Conservation (phyloP, 2,329 filamentous ascomycete species). For the Lachnellula suecica region DNA sequence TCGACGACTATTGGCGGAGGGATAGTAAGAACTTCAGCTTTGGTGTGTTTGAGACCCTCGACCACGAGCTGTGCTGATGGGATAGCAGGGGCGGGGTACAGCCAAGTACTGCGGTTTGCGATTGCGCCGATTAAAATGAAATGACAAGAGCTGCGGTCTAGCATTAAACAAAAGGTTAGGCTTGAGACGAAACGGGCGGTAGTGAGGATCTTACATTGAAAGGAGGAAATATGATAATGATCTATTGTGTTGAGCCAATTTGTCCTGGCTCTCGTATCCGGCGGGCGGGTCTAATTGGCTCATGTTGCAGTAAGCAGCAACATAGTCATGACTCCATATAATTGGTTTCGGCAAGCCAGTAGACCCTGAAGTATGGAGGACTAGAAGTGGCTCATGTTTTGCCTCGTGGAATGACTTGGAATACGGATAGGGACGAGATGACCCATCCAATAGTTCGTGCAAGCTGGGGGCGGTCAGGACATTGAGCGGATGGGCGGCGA, state of each 20-base stretch:
- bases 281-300: neutral
- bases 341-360: constrained; percentile 43
- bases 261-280: neutral
- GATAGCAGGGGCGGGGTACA: neutral
- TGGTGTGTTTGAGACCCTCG: neutral
- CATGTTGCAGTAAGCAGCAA: neutral
- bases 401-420: constrained; percentile 34
- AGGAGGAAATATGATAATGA: neutral
- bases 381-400: constrained; percentile 36
- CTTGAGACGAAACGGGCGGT: too few species aligned
- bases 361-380: constrained; percentile 42
- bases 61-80: neutral
- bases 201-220: neutral
- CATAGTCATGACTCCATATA: constrained; percentile 31
- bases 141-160: neutral
- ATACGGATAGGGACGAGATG: constrained; percentile 25
- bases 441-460: constrained; percentile 28
- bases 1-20: neutral
- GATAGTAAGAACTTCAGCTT: neutral
- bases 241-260: neutral
- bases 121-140: neutral
- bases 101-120: neutral
- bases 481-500: neutral
- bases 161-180: too few species aligned
- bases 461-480: constrained; percentile 7